Evolutionary conservation across 1,284 basidiomycete species (phyloP), one percentile per base, ranked within the genome.

Genomic region (Phellinidium pouzarii): DNA sequence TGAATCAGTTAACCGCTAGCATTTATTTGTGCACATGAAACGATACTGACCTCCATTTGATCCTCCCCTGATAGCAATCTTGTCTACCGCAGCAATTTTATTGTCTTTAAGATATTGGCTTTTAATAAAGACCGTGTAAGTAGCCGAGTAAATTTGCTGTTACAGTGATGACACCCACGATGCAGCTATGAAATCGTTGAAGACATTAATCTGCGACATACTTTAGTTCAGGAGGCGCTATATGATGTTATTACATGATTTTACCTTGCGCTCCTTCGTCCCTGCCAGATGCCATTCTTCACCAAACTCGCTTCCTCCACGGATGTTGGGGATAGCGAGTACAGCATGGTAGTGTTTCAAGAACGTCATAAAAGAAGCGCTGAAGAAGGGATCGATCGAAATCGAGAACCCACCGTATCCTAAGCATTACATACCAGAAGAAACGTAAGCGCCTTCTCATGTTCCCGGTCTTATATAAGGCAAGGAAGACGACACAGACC

Each of bases 281-380:
- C 85, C 88, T n/a, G 76, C 85, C 36, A 76, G 62, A 63, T 91
- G 87, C 87, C 87, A 91, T 14, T 82, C 78, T 63, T 91, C 85
- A 11, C 91, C 91, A 59, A 89, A 91, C 65, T 94, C 91, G 2
- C 78, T 78, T 6, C 91, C 91, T n/a, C 91, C 91, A 48, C 91
- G 71, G 59, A 89, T 86, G 58, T 82, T 87, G 2, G 84, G 80
- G 17, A 87, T 75, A 2, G 85, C 91, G n/a, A 85, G 71, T 12
- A 91, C 70, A 7, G 79, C 86, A 14, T 84, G 79, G 63, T 89
- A 93, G 48, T 75, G 75, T 61, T 87, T 78, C 54, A 90, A 69
- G 69, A 88, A 88, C 0, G 87, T 90, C 59, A 94, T 75, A 57
- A 89, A 80, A 2, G 79, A 72, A 1, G 86, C 72, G 54, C 78